Base-by-base conservation (phyloP, 2,329 filamentous ascomycete species). In the Trichoderma breve region DNA sequence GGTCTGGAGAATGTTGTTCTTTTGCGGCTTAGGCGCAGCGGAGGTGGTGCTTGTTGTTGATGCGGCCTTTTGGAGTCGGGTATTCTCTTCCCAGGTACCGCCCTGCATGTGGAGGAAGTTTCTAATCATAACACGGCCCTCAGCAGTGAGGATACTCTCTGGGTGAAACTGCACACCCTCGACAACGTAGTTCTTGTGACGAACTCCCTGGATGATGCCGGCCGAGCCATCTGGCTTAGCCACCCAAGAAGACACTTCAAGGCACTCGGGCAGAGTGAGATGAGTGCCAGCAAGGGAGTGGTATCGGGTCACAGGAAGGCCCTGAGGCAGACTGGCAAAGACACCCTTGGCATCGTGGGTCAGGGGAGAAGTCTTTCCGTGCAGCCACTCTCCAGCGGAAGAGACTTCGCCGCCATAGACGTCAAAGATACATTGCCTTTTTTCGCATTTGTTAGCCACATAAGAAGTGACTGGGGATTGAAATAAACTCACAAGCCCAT, bases 131-230 rank as follows among this genome's bases (percentile, higher is more conserved):
- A 88, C 83, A 43, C 95, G 91, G 4, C 97, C 96, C 72, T 96
- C 90, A 60, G 92, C 94, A 0, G 95, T 98, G 66, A 99, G 84
- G 72, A 99, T 99, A 80, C 95, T 98, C 82, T 99, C 96, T 0
- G 96, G 96, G 77, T 99, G 96, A 77, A 98, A 99, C 79, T 99
- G 96, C 18, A 99, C 96, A 53, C 95, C 96, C 81, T 99, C 96
- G n/a, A 98, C 87, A 2, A 93, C 88, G 77, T 91, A 92, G 78
- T 96, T 89, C 84, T 95, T 97, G 85, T 99, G 96, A 60, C 96
- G 91, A 60, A 99, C 93, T 61, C 96, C 96, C 92, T 98, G 98
- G 76, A 99, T 99, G 73, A 98, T 90, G 34, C 93, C 93, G 75
- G 92, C 94, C 34, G 89, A 90, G 66, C 91, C 91, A 79, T 95